Percentiles rank a stretch among this genome's conserved stretches.
Conservation (phyloP, 78 protist genomes). For the Ministeria vibrans region DNA sequence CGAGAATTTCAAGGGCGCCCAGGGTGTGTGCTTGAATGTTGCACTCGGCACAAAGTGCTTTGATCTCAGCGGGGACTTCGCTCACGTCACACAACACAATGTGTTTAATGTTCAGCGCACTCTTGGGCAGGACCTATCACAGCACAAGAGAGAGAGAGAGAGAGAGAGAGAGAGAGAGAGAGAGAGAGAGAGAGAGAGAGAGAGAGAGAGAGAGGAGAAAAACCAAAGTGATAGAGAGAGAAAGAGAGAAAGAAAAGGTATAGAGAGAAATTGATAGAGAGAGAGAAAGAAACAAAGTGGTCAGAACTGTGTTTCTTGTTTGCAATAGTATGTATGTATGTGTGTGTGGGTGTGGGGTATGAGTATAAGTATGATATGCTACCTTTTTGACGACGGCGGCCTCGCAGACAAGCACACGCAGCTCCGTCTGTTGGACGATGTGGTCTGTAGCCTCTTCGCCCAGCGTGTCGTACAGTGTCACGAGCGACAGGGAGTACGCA, state of each 20-base stretch:
- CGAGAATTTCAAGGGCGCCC: not conserved
- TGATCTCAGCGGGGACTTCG: no score
- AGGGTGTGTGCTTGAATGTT: no score
- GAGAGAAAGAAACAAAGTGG: not conserved
- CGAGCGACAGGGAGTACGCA: not conserved
- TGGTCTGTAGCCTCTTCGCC: conserved; percentile 48
- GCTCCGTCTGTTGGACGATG: conserved; percentile 51
- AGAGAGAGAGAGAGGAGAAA: not conserved
- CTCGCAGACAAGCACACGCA: conserved; percentile 10
- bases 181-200: no score
- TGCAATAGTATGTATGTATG: not conserved
- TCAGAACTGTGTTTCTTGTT: not conserved
- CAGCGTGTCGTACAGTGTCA: conserved; percentile 58
- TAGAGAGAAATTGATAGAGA: not conserved
- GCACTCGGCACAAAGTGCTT: no score
- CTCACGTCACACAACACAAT: no score
- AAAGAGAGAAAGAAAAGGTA: not conserved
- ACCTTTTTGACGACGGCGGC: no score
- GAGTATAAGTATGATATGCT: not conserved
- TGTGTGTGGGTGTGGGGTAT: not conserved
- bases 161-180: no score
- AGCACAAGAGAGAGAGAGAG: no score
- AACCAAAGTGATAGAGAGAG: not conserved
- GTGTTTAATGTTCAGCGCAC: no score
- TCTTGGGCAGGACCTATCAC: no score